phyloP scores from a whole-genome alignment of 164 flowering plant genomes.

The Cinnamomum micranthum region DNA sequence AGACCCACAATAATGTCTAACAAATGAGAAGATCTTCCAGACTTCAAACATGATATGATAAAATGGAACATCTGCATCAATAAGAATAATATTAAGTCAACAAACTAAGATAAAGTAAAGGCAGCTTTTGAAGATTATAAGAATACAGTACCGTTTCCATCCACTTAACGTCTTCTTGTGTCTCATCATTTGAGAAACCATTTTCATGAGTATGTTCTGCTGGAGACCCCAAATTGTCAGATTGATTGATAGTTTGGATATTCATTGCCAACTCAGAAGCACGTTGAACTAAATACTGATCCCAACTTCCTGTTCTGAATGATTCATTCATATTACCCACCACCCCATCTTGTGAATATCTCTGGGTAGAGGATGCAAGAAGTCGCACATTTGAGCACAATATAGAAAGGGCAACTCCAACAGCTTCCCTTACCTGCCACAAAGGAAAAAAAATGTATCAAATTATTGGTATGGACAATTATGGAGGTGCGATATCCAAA shows the following conservation, averaged over 20 bases:
- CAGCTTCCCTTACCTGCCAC: constrained; percentile 85
- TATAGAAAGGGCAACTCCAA: constrained; percentile 83
- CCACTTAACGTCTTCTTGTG: constrained; percentile 79
- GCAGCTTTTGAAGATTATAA: background rate
- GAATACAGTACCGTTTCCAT: constrained; percentile 82
- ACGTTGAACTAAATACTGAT: constrained; percentile 37
- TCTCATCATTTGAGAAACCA: constrained; percentile 39
- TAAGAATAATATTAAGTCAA: constrained; percentile 1
- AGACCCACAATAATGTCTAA: constrained; percentile 70
- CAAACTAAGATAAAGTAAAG: background rate
- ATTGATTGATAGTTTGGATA: constrained; percentile 52
- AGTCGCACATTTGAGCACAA: constrained; percentile 88
- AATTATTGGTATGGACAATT: background rate
- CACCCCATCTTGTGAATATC: constrained; percentile 26
- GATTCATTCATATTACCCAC: constrained; percentile 15
- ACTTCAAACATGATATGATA: constrained; percentile 76
- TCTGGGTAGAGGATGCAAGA: constrained; percentile 26
- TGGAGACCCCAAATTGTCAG: constrained; percentile 38
- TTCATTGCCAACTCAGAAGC: constrained; percentile 58
- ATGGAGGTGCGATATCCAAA: background rate
- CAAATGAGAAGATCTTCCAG: constrained; percentile 82
- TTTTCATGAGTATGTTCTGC: constrained; percentile 27
- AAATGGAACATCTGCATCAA: constrained; percentile 80
- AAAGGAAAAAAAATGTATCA: background rate
- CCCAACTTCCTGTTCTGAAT: constrained; percentile 48